Base-by-base conservation (phyloP, 345 rosid genomes). In the Eucalyptus erythrocorys region DNA sequence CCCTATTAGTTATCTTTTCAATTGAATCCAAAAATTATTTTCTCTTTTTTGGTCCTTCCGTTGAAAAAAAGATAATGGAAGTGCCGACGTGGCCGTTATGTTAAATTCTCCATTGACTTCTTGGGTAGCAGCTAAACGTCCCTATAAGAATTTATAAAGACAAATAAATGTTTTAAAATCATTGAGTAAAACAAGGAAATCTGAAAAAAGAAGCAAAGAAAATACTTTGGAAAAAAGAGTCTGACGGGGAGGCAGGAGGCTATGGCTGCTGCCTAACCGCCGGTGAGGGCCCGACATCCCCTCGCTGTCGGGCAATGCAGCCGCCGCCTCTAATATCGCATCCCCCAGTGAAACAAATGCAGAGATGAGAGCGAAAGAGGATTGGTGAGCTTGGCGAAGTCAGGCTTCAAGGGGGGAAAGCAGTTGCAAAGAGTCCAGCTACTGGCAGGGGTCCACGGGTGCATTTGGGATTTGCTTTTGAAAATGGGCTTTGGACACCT, bases 201-300 rank as follows among this genome's bases (percentile, higher is more conserved):
- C 68, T 27, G 11, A 7, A 64, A n/a, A n/a, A n/a, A 0, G 61
- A 64, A 64, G 10, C 4, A 64, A 64, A 61, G 13, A 61, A 64
- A 64, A n/a, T 1, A n/a, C 40, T 64, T 0, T 2, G 34, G 7
- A 64, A 30, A 27, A 61, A 59, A 57, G 64, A 61, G 68, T 61
- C 15, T 61, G 32, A 61, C 1, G 8, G 32, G 34, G 32, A 27
- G 68, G 32, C 68, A 27, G 0, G 32, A 30, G 17, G 30, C 6
- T 59, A 59, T 26, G 0, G 66, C 0, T 10, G n/a, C 66, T 0
- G 7, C 66, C 66, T 59, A 26, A 59, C n/a, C 6, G 15, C 14
- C 14, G 4, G n/a, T 0, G 11, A 10, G 15, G 66, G 15, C 66
- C 15, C 0, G 14, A 5, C 4, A 59, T 59, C 16, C 6, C 68